Base-by-base conservation (phyloP, 257 asterid species). In the Penstemon barbatus region DNA sequence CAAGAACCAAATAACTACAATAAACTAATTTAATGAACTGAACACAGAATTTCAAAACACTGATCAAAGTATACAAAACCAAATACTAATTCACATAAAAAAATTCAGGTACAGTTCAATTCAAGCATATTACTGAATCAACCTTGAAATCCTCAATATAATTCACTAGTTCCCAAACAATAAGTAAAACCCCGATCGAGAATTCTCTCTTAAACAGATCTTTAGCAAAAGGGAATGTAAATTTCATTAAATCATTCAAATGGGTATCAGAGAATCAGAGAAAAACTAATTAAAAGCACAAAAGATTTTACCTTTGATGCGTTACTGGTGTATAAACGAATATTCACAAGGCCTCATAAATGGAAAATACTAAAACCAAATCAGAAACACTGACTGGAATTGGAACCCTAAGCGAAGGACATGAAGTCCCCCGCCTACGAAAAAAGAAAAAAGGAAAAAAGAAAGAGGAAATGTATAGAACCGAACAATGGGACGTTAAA, bases 281-380 rank as follows among this genome's bases (percentile, higher is more conserved):
- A 61, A 11, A 62, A 19, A 12, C 4, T 25, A 65, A 56, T 4
- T 43, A 63, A 39, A 6, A 5, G 19, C 40, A 2, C 25, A 51
- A 40, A 61, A 63, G 53, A 73, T 62, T 50, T 72, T 84, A 86
- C 92, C 89, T 86, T 44, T 63, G 75, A 39, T 72, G 60, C 57
- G 76, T 59, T 54, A 75, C 78, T 66, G 60, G 60, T 46, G 64
- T 19, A 57, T 6, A 33, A 60, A 57, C 57, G 69, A 69, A 65
- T 38, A 66, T n/a, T 6, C 43, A 12, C 49, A 66, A 63, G 10
- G 9, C 42, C 54, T 37, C 48, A 55, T 15, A 38, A 2, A 18
- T 55, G 53, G 56, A 63, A 12, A 15, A 38, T 38, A 8, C 13
- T 6, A 45, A 70, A 41, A 13, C 6, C 2, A 15, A 48, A 46